Conservation (phyloP, 148 eudicot genomes). For the Rhododendron henanense region DNA sequence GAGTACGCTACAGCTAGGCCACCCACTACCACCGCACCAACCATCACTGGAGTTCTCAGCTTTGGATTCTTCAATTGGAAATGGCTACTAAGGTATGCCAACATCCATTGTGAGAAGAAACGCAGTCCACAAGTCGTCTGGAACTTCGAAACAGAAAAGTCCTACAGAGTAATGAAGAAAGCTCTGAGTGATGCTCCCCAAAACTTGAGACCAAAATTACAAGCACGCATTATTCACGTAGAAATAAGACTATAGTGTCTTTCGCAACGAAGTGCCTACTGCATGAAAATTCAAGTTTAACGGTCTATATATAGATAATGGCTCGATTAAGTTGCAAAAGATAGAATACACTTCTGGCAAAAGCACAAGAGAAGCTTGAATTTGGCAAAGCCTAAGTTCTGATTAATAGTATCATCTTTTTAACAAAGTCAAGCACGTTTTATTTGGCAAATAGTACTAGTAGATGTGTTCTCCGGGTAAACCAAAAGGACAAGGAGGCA, state of each 20-base stretch:
- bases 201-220: neutral
- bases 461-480: too few relatives aligned
- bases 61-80: constrained; percentile 14
- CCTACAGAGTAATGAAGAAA: constrained; percentile 37
- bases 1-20: too few relatives aligned
- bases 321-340: neutral
- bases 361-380: constrained; percentile 7
- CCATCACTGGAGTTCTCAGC: too few relatives aligned
- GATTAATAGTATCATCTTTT: too few relatives aligned
- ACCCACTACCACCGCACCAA: too few relatives aligned
- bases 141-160: constrained; percentile 55
- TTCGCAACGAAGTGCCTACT: neutral
- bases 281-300: neutral
- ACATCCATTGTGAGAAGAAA: constrained; percentile 52
- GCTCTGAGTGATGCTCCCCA: constrained; percentile 4
- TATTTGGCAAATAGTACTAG: too few relatives aligned
- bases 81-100: constrained; percentile 35
- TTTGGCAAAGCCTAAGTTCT: too few relatives aligned
- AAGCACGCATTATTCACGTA: neutral
- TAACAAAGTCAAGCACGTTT: too few relatives aligned
- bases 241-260: neutral
- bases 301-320: neutral
- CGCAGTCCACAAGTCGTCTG: constrained; percentile 39
- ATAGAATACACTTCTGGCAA: neutral
- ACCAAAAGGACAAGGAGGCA: too few relatives aligned